A percentile compares a stretch with the other conserved stretches of the same genome.
Evolutionary conservation across 257 asterid species (phyloP).

Genomic region (Solanum pennellii): DNA sequence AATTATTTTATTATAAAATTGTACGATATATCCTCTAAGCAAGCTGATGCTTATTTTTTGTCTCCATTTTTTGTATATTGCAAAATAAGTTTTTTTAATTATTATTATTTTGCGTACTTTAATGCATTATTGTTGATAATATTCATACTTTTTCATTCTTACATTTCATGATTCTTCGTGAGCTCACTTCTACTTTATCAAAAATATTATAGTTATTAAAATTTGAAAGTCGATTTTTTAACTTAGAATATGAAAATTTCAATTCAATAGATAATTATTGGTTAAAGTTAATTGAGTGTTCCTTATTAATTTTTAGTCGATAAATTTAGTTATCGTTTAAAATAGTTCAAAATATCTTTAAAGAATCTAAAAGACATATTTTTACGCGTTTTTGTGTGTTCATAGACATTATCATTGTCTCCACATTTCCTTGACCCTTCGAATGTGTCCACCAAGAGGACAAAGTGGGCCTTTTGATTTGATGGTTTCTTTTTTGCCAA

Average conservation of each 20-base stretch:
- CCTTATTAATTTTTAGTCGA: background rate
- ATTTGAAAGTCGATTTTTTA: background rate
- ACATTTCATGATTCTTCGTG: background rate
- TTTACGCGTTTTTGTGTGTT: background rate
- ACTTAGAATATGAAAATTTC: background rate
- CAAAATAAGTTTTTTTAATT: background rate
- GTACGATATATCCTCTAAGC: too few species aligned
- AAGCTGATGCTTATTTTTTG: background rate
- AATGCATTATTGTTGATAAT: background rate
- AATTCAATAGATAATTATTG: too few species aligned
- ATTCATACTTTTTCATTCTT: background rate
- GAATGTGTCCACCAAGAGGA: background rate
- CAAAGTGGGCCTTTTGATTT: background rate
- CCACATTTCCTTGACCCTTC: background rate
- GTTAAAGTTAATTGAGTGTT: background rate
- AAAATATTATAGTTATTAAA: background rate
- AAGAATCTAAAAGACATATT: too few species aligned
- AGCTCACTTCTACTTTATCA: background rate
- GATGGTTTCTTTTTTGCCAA: background rate
- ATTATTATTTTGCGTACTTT: background rate
- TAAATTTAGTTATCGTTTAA: background rate
- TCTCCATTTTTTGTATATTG: background rate
- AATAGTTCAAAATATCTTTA: background rate
- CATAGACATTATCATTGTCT: too few species aligned
- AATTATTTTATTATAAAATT: background rate